phyloP scores from a whole-genome alignment of 2,329 filamentous ascomycete species.

The Penicillium verrucosum region DNA sequence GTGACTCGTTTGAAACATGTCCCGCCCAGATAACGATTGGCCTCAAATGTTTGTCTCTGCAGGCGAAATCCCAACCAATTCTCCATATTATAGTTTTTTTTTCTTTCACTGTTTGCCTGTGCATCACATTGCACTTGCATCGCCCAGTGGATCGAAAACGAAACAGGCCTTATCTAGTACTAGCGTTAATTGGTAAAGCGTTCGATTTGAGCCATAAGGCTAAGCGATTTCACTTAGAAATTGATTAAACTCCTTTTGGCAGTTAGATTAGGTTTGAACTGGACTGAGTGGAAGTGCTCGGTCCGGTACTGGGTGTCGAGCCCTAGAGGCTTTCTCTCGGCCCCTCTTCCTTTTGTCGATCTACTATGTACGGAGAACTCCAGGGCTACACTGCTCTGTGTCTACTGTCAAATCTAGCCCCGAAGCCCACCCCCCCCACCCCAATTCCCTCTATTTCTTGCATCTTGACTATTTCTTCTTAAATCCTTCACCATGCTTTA shows the following conservation, averaged over 20 bases:
- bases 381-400: conserved; percentile 1
- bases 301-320: too few relatives aligned
- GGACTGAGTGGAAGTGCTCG: conserved; percentile 3
- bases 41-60: conserved; percentile 7
- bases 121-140: conserved; percentile 6
- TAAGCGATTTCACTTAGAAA: neutral
- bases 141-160: neutral
- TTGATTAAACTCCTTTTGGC: too few relatives aligned
- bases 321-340: neutral
- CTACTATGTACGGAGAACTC: neutral
- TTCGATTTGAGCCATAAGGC: conserved; percentile 2
- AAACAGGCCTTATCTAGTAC: neutral
- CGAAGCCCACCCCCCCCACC: neutral
- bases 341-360: conserved; percentile 2
- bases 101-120: neutral
- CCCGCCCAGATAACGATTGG: conserved; percentile 6
- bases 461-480: conserved; percentile 1
- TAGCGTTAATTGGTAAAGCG: conserved; percentile 2
- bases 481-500: neutral
- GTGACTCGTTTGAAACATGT: conserved; percentile 4
- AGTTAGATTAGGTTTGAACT: conserved; percentile 1
- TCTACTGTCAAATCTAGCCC: conserved; percentile 11
- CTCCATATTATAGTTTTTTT: neutral
- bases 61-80: neutral
- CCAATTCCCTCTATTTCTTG: neutral